Conservation (phyloP, 2,329 filamentous ascomycete genomes). For the Sclerotinia sclerotiorum region DNA sequence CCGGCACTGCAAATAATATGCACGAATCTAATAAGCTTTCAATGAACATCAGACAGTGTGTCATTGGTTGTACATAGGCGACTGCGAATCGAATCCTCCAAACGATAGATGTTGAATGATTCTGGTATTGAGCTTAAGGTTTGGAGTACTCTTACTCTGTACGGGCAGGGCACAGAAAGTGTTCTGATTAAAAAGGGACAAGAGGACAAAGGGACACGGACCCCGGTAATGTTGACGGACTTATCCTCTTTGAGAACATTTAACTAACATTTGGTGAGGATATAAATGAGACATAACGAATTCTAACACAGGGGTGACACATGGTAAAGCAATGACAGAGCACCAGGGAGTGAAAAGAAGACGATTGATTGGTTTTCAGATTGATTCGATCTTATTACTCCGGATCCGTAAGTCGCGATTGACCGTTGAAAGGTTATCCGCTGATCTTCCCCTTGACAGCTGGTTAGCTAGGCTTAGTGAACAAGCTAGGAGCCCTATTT, state of each 20-base stretch:
- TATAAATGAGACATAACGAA: not conserved
- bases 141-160: not conserved
- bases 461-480: not conserved
- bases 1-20: conserved; percentile 18
- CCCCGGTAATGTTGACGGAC: not conserved
- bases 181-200: not conserved
- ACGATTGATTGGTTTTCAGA: conserved; percentile 1
- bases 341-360: not conserved
- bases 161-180: no score
- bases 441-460: not conserved
- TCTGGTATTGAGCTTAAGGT: not conserved
- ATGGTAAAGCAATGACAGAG: not conserved
- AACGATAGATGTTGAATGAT: not conserved
- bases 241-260: not conserved
- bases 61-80: conserved; percentile 15
- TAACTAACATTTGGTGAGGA: not conserved
- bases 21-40: conserved; percentile 7
- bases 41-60: conserved; percentile 14
- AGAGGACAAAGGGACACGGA: not conserved
- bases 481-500: conserved; percentile 5
- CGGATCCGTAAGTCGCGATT: not conserved
- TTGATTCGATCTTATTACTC: not conserved
- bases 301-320: conserved; percentile 5
- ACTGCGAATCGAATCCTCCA: conserved; percentile 8
- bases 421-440: not conserved